Evolutionary conservation across 345 rosid genomes (phyloP).

Genomic region (Populus euphratica): DNA sequence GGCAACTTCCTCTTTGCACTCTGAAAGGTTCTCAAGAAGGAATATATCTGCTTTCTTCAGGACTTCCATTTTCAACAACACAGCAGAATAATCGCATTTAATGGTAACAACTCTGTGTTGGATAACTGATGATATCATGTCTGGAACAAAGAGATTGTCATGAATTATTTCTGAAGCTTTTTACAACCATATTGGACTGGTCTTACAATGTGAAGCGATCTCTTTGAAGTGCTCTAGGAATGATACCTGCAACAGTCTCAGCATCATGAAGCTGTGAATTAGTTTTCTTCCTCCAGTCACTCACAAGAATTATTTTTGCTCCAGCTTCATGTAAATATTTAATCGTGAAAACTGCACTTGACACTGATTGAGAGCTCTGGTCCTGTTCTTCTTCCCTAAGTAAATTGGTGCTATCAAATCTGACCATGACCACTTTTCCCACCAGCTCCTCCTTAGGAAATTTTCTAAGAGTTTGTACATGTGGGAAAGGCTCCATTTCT

Average conservation of each 20-base stretch:
- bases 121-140: slow-evolving; percentile 41
- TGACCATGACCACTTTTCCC: slow-evolving; percentile 63
- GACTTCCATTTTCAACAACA: slow-evolving; percentile 28
- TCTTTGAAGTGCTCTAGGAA: not conserved
- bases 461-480: slow-evolving; percentile 50
- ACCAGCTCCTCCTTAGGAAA: slow-evolving; percentile 50
- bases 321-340: slow-evolving; percentile 45
- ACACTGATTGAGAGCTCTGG: slow-evolving; percentile 29
- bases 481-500: slow-evolving; percentile 42
- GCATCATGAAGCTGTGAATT: slow-evolving; percentile 28
- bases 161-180: slow-evolving; percentile 5
- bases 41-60: slow-evolving; percentile 32
- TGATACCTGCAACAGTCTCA: slow-evolving; percentile 47
- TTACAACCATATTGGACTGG: not conserved
- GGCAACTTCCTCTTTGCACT: slow-evolving; percentile 54
- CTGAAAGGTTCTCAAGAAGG: slow-evolving; percentile 54
- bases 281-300: slow-evolving; percentile 44
- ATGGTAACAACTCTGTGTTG: slow-evolving; percentile 35
- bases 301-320: slow-evolving; percentile 49
- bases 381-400: slow-evolving; percentile 40
- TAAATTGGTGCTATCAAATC: slow-evolving; percentile 53
- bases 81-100: slow-evolving; percentile 23
- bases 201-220: no score
- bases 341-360: slow-evolving; percentile 42
- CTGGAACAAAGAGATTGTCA: slow-evolving; percentile 32